Base-by-base conservation (phyloP, 305 asterid species). In the Rubia tinctorum region DNA sequence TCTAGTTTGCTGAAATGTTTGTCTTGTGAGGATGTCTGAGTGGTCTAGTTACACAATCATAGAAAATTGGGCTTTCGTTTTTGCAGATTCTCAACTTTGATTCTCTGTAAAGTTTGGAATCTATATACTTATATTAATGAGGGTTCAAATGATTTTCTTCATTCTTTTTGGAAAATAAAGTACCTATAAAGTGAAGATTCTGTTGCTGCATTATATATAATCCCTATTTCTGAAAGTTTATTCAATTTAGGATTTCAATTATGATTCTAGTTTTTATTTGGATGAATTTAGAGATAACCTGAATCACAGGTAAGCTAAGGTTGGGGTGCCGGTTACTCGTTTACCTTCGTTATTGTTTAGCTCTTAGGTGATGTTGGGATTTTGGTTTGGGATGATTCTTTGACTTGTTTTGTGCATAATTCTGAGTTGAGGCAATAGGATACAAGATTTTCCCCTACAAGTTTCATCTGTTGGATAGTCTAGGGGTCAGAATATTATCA, bases 341-440 rank as follows among this genome's bases (percentile, higher is more conserved):
- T 4, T 9, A 60, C 60, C 18, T 69, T 51, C 5, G 9, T 49
- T 7, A 11, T 75, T 22, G n/a, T 8, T 51, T 45, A 40, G 58
- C 13, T 44, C 53, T 63, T 70, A 25, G 40, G 42, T 37, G 49
- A 17, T 15, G 30, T 42, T 49, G 65, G 27, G 20, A 27, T 37
- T 8, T 65, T 65, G 43, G 49, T 30, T 43, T 49, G 71, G 27
- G 47, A 68, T 55, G 11, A 25, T 23, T n/a, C 71, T 58, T 40
- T 25, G 68, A 25, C 22, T 75, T 42, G 30, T 20, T 66, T 67
- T 58, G 40, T 59, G 68, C 34, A 58, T 75, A 30, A 55, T 68
- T 73, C 17, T 67, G 73, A 86, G 27, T 39, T 71, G 74, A 71
- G 67, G 74, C 42, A 56, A 71, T 12, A 7, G 9, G 42, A 30